Conservation (phyloP, 345 rosid genomes). For the Euphorbia lathyris region DNA sequence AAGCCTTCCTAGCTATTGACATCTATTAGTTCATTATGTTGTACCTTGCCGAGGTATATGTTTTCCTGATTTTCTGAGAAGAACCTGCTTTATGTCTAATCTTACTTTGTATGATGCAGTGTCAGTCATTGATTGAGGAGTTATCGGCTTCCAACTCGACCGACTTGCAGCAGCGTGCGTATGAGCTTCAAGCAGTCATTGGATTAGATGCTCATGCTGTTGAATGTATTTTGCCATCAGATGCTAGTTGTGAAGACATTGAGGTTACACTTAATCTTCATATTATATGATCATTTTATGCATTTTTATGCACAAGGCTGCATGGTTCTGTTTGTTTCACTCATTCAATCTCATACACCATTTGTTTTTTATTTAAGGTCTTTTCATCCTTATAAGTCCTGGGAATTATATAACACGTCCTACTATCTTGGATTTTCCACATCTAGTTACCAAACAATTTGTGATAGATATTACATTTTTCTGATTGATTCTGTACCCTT, state of each 20-base stretch:
- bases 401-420: not conserved
- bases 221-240: constrained; percentile 66
- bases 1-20: not conserved
- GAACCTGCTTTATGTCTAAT: not conserved
- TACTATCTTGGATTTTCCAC: not conserved
- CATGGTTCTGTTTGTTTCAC: not conserved
- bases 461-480: not conserved
- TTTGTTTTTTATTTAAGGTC: not conserved
- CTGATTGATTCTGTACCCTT: not conserved
- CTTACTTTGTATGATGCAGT: constrained; percentile 45
- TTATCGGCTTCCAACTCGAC: constrained; percentile 90
- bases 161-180: constrained; percentile 98
- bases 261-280: constrained; percentile 47
- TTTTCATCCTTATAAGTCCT: not conserved
- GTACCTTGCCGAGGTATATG: not conserved
- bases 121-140: constrained; percentile 87
- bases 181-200: constrained; percentile 81
- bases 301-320: not conserved
- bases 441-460: not conserved
- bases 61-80: not conserved
- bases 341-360: not conserved
- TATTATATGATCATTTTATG: not conserved
- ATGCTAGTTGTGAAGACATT: constrained; percentile 94
- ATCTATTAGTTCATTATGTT: not conserved
- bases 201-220: constrained; percentile 65